These are phyloP conservation scores for Starmerella davenportii DNA, from an alignment of 805 yeast genomes.

Conservation along the genomic window DNA sequence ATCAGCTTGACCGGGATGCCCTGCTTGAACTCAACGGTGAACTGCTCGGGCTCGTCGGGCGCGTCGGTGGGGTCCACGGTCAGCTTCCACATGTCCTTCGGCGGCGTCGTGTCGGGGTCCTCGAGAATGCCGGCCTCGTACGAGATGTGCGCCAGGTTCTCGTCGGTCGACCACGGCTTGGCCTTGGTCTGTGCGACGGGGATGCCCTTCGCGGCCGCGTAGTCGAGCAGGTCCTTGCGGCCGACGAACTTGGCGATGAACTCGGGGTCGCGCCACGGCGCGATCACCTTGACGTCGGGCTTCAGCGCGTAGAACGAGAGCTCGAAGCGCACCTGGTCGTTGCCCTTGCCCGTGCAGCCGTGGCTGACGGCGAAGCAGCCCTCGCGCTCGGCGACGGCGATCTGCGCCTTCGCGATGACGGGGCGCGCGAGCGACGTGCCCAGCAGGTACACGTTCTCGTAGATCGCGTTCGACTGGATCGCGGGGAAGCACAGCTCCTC, in stretches of 20 bases:
- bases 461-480: slow-evolving; percentile 90
- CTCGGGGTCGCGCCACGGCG: slow-evolving; percentile 97
- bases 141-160: slow-evolving; percentile 96
- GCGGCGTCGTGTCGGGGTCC: slow-evolving; percentile 97
- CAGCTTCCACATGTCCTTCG: slow-evolving; percentile 99
- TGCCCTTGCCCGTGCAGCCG: slow-evolving; percentile 99
- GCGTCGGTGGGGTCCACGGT: slow-evolving; percentile 93
- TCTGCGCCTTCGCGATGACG: slow-evolving; percentile 95
- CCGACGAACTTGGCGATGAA: slow-evolving; percentile 95
- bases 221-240: slow-evolving; percentile 85
- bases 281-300: slow-evolving; percentile 91
- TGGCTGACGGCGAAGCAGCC: slow-evolving; percentile 98
- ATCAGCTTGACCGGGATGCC: slow-evolving; percentile 77
- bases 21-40: slow-evolving; percentile 60
- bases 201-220: slow-evolving; percentile 79
- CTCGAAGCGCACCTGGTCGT: slow-evolving; percentile 97
- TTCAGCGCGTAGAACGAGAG: slow-evolving; percentile 91
- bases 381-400: slow-evolving; percentile 86
- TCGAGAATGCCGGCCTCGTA: slow-evolving; percentile 98
- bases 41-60: slow-evolving; percentile 81
- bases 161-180: slow-evolving; percentile 99
- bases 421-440: slow-evolving; percentile 99
- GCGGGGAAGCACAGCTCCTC: slow-evolving; percentile 90
- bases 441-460: slow-evolving; percentile 88
- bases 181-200: slow-evolving; percentile 96